Evolutionary conservation across 768 basidiomycete genomes (phyloP), one percentile per base, ranked within the genome.

Genomic region (Candolleomyces aberdarensis): DNA sequence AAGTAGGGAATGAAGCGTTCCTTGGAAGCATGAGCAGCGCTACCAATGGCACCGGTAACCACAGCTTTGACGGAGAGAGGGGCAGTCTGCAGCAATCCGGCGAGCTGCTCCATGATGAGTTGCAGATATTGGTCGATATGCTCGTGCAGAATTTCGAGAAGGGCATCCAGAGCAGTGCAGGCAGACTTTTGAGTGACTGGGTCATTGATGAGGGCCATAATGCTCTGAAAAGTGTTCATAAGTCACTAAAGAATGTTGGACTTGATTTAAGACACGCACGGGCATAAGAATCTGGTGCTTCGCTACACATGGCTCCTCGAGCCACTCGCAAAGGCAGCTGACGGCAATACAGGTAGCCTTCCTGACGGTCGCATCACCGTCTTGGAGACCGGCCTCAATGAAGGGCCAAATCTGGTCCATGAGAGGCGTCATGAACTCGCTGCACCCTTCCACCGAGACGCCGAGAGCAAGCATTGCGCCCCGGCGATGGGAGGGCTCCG

Each of bases 321-420:
- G 80, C 92, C 94, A 97, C 76, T 99, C 97, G 72, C 96, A 98
- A 56, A 98, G 75, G 76, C 96, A 98, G 68, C 93, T 93, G 65
- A 99, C 89, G 19, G 94, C 93, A 60, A 94, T 86, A 74, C 96
- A 98, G n/a, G 92, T 89, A 2, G 97, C 96, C 74, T 95, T 97
- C 70, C 96, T 83, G 56, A 99, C 97, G 11, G 83, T 82, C 14
- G 89, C 81, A 68, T 98, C 94, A 43, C 76, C 71, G 71, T 99
- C 97, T 62, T 82, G 83, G 36, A 99, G 85, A 65, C 96, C 96
- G 53, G 85, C 80, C 70, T 97, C 92, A 66, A 99, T 87, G 59
- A 96, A 81, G 1, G 96, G 95, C 97, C 97, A 99, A 31, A 99
- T 88, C 67, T 92, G 83, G 62, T 72, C 75, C 83, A 99, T 94